A percentile compares a stretch with the other conserved stretches of the same genome.
These are phyloP conservation scores for Acrasis kona DNA, from an alignment of 78 protist genomes.

Conservation along the genomic window DNA sequence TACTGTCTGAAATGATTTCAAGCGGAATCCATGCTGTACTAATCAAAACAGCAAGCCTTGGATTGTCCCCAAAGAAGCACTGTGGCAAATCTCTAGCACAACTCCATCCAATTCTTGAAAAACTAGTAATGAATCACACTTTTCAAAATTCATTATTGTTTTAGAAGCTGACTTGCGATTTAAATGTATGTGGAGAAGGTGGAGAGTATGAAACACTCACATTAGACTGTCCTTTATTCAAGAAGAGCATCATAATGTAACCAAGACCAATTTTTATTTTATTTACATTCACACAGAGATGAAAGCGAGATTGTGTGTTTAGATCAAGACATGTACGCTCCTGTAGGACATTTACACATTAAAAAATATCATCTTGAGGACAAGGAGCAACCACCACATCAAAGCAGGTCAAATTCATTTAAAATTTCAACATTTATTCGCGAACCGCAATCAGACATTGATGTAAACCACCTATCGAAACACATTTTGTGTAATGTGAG, in stretches of 20 bases:
- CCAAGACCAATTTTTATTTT: no score
- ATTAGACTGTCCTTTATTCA: slow-evolving; percentile 78
- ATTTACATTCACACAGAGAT: no score
- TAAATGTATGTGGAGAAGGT: slow-evolving; percentile 92
- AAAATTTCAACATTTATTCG: neutral
- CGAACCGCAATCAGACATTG: neutral
- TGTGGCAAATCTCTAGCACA: slow-evolving; percentile 49
- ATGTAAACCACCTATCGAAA: neutral
- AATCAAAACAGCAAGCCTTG: slow-evolving; percentile 57
- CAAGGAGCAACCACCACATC: neutral
- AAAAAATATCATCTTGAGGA: neutral
- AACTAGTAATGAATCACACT: neutral
- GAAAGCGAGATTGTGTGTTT: neutral
- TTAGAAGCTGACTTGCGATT: neutral
- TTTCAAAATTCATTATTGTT: neutral
- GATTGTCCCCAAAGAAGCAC: slow-evolving; percentile 36
- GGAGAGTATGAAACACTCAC: slow-evolving; percentile 96
- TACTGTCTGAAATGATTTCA: slow-evolving; percentile 69
- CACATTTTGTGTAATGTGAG: neutral
- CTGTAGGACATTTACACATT: slow-evolving; percentile 31
- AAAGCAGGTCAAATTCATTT: neutral
- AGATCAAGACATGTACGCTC: slow-evolving; percentile 25
- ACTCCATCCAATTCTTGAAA: slow-evolving; percentile 19
- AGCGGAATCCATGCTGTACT: slow-evolving; percentile 53
- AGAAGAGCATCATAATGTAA: slow-evolving; percentile 24